Evolutionary conservation across 2,329 filamentous ascomycete species (phyloP).

Genomic region (Xylariaceae sp.): DNA sequence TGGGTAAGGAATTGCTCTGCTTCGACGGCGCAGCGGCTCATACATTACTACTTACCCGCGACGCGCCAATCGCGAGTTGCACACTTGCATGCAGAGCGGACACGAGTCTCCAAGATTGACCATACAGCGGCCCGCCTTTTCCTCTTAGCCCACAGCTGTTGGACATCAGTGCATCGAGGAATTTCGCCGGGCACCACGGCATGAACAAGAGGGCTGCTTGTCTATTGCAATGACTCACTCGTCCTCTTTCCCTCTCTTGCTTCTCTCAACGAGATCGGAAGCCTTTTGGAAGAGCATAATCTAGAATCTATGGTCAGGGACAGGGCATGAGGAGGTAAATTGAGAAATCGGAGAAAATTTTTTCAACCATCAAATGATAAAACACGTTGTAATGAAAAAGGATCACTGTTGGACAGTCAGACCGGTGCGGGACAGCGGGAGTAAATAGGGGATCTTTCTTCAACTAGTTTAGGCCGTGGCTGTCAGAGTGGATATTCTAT

Average conservation of each 20-base stretch:
- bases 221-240: too few species aligned
- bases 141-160: conserved; percentile 29
- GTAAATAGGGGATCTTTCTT: conserved; percentile 11
- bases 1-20: conserved; percentile 23
- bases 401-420: conserved; percentile 3
- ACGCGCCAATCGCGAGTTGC: conserved; percentile 26
- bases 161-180: conserved; percentile 31
- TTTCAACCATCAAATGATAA: conserved; percentile 2
- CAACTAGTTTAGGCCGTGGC: conserved; percentile 8
- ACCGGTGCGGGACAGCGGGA: conserved; percentile 10
- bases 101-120: conserved; percentile 24
- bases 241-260: too few species aligned
- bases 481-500: conserved; percentile 6
- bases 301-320: background rate
- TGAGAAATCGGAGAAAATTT: conserved; percentile 5
- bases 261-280: background rate
- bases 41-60: too few species aligned
- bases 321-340: conserved; percentile 5
- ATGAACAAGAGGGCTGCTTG: conserved; percentile 21
- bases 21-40: too few species aligned
- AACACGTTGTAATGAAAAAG: background rate
- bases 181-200: conserved; percentile 28
- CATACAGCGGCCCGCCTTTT: conserved; percentile 23
- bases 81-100: conserved; percentile 24
- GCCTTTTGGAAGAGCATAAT: conserved; percentile 2